Evolutionary conservation across 2,329 filamentous ascomycete genomes (phyloP).

Genomic region (Nothophaeocryptopus gaeumannii): DNA sequence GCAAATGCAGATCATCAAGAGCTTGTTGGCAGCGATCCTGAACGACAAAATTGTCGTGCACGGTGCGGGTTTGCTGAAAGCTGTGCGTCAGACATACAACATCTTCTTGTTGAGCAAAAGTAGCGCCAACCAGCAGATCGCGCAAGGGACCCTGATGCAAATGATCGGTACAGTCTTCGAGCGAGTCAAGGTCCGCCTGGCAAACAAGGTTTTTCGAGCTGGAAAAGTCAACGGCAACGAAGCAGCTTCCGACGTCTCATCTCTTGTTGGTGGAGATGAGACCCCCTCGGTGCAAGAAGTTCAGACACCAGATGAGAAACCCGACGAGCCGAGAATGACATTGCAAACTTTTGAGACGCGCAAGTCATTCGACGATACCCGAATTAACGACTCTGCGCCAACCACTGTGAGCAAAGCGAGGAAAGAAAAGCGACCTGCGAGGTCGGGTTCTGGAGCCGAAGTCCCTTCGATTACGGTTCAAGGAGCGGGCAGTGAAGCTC

Average conservation of each 20-base stretch:
- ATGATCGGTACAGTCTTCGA: slow-evolving; percentile 99
- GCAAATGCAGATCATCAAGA: slow-evolving; percentile 97
- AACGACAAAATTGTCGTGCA: slow-evolving; percentile 99
- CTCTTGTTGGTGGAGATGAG: slow-evolving; percentile 25
- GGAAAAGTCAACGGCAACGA: slow-evolving; percentile 38
- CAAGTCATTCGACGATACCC: slow-evolving; percentile 64
- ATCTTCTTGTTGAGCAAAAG: slow-evolving; percentile 95
- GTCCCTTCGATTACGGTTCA: slow-evolving; percentile 38
- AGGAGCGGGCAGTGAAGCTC: slow-evolving; percentile 45
- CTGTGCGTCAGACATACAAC: slow-evolving; percentile 97
- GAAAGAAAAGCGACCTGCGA: slow-evolving; percentile 27
- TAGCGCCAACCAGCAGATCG: slow-evolving; percentile 92
- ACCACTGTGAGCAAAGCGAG: slow-evolving; percentile 64
- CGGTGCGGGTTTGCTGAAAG: slow-evolving; percentile 90
- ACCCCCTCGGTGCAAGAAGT: slow-evolving; percentile 32
- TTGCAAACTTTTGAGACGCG: slow-evolving; percentile 67
- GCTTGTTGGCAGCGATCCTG: slow-evolving; percentile 85
- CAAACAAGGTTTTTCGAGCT: slow-evolving; percentile 77
- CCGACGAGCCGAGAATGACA: slow-evolving; percentile 58
- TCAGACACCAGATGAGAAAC: slow-evolving; percentile 44
- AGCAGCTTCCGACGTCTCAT: slow-evolving; percentile 30
- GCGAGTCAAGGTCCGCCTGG: slow-evolving; percentile 79
- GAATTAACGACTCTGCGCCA: slow-evolving; percentile 64
- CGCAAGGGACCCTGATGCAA: slow-evolving; percentile 93
- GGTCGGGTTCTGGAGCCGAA: slow-evolving; percentile 47